Evolutionary conservation across 2,329 filamentous ascomycete genomes (phyloP).

Genomic region (Pyrenophora tritici-repentis): DNA sequence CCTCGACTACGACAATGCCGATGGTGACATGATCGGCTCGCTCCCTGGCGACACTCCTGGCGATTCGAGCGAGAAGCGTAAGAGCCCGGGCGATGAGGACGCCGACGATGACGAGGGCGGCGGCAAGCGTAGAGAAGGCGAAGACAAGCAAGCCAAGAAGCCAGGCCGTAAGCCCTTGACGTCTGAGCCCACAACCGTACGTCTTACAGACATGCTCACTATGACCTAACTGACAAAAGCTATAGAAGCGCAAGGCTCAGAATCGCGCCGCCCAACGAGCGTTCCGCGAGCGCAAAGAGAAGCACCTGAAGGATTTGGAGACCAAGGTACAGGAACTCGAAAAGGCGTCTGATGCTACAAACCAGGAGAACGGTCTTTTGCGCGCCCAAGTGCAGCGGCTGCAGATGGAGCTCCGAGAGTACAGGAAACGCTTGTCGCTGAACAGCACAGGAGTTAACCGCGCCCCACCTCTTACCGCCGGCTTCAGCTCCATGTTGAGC

Average conservation of each 20-base stretch:
- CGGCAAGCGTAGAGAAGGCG: slow-evolving; percentile 78
- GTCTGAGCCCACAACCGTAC: slow-evolving; percentile 92
- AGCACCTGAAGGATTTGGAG: slow-evolving; percentile 71
- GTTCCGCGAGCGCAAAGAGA: slow-evolving; percentile 67
- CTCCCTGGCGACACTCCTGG: slow-evolving; percentile 66
- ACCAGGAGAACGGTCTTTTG: slow-evolving; percentile 82
- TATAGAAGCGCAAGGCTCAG: slow-evolving; percentile 86
- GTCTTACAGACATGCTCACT: slow-evolving; percentile 48
- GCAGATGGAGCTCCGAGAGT: slow-evolving; percentile 82
- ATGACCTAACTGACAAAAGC: slow-evolving; percentile 28
- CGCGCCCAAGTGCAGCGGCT: slow-evolving; percentile 88
- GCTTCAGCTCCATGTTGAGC: slow-evolving; percentile 53
- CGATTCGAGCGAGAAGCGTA: slow-evolving; percentile 62
- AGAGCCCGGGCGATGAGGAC: slow-evolving; percentile 72
- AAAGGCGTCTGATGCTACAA: slow-evolving; percentile 80
- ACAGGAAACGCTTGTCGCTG: slow-evolving; percentile 81
- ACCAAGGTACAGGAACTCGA: slow-evolving; percentile 69
- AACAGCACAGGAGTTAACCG: slow-evolving; percentile 55
- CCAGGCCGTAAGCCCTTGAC: slow-evolving; percentile 94
- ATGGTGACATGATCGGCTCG: slow-evolving; percentile 75
- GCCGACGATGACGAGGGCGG: slow-evolving; percentile 66
- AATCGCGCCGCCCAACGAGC: slow-evolving; percentile 66
- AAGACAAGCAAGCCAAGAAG: slow-evolving; percentile 90
- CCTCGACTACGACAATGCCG: slow-evolving; percentile 73
- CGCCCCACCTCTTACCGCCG: slow-evolving; percentile 54